These are phyloP conservation scores for Solanum virginianum DNA, from an alignment of 257 asterid species.

Conservation along the genomic window DNA sequence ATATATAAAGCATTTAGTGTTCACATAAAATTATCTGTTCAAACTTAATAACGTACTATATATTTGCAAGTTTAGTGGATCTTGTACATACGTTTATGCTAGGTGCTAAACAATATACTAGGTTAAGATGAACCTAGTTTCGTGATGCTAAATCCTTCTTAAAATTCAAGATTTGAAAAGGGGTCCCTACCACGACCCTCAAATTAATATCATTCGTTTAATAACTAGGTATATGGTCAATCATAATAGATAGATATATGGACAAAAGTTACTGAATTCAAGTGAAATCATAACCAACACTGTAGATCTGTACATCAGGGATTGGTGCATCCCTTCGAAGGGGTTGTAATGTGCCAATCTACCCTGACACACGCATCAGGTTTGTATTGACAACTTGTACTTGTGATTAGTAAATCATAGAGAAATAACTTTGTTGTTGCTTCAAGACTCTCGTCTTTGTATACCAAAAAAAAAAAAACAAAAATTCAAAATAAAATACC, in stretches of 20 bases:
- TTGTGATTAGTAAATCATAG: background rate
- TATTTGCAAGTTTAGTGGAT: background rate
- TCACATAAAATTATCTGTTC: too few relatives aligned
- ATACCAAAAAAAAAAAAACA: background rate
- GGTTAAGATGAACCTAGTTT: background rate
- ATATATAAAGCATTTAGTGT: too few relatives aligned
- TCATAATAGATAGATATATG: background rate
- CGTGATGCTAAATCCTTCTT: accelerated
- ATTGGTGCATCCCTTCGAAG: background rate
- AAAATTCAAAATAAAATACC: background rate
- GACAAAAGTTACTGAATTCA: background rate
- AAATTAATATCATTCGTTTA: background rate
- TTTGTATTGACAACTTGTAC: background rate
- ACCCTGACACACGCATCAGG: background rate
- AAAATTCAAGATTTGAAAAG: too few relatives aligned
- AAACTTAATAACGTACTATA: background rate
- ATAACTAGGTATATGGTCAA: background rate
- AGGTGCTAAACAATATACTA: too few relatives aligned
- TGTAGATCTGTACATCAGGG: background rate
- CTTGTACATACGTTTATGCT: background rate
- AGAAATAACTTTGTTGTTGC: background rate
- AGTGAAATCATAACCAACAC: background rate
- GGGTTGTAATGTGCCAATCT: background rate
- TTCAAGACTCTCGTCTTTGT: background rate
- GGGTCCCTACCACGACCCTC: background rate